Evolutionary conservation across 1,139 yeast genomes (phyloP).

Genomic region (Protomyces inouyei): DNA sequence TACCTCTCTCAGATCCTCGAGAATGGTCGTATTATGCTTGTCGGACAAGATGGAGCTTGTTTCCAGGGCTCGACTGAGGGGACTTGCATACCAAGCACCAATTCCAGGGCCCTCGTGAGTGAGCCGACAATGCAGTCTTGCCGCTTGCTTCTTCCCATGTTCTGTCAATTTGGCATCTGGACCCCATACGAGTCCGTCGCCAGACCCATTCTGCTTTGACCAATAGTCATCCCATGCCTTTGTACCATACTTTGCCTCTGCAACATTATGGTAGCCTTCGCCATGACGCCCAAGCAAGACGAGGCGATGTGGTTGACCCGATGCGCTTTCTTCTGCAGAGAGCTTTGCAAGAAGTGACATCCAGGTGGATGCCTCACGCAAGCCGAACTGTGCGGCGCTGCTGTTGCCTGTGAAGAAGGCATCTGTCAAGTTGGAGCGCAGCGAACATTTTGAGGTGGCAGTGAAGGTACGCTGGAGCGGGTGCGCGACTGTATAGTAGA

Average conservation of each 20-base stretch:
- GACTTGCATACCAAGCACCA: slow-evolving; percentile 27
- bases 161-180: slow-evolving; percentile 65
- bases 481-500: not conserved
- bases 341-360: not conserved
- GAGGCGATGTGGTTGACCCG: not conserved
- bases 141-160: slow-evolving; percentile 53
- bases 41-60: slow-evolving; percentile 18
- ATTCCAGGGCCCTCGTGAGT: slow-evolving; percentile 41
- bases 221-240: slow-evolving; percentile 42
- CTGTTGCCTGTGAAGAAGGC: not conserved
- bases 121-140: slow-evolving; percentile 48
- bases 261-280: slow-evolving; percentile 68
- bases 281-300: slow-evolving; percentile 52
- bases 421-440: not conserved
- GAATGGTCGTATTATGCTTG: slow-evolving; percentile 38
- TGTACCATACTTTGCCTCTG: slow-evolving; percentile 53
- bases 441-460: not conserved
- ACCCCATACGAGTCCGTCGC: slow-evolving; percentile 58
- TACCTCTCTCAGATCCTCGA: slow-evolving; percentile 54
- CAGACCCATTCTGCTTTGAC: slow-evolving; percentile 50
- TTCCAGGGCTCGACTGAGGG: slow-evolving; percentile 32
- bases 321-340: not conserved
- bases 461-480: not conserved
- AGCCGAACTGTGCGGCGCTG: not conserved
- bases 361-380: slow-evolving; percentile 7